Evolutionary conservation across 192 early-diverging fungal species (phyloP), one percentile per base, ranked within the genome.

Genomic region (Chytriomyces confervae): DNA sequence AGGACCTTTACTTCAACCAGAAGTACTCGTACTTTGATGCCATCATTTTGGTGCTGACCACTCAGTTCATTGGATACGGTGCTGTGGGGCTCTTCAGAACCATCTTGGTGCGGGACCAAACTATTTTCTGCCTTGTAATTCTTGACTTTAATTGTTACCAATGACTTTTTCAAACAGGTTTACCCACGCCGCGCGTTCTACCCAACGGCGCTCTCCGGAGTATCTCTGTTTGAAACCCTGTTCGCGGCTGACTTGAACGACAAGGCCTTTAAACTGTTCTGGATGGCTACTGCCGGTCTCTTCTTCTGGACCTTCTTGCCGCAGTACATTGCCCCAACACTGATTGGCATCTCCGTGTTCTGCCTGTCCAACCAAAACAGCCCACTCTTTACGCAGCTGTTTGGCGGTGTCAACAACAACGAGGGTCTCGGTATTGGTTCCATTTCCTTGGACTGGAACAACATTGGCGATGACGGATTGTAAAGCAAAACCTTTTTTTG

Each of bases 141-240:
- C 36, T 36, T 36, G 36, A 36, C 2, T 36, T 36, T 36, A 36
- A 36, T 36, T 36, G 36, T 36, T 36, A 36, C 36, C 36, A 36
- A 36, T 36, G 36, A n/a, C n/a, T 2, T 36, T 36, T 36, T 36
- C 36, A 36, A 36, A 36, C 36, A 36, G 36, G 94, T 96, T 5
- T 90, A 92, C 61, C 94, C 94, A 20, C 86, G 93, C 6, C 80
- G 87, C 9, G 94, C 94, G 91, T 88, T 93, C 65, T 97, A 93
- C 93, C 94, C 94, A 6, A 74, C 87, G 2, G 91, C 87, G 50
- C 83, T 97, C 51, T 82, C 91, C 60, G 88, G 87, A 50, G 91
- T 93, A 48, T 87, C 92, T 24, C 82, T 96, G 43, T 94, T 93
- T 84, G 88, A 91, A 27, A 92, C 91, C 7, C 88, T 95, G 50